Base-by-base conservation (phyloP, 176 grass and related monocot genomes). In the Juncus effusus region DNA sequence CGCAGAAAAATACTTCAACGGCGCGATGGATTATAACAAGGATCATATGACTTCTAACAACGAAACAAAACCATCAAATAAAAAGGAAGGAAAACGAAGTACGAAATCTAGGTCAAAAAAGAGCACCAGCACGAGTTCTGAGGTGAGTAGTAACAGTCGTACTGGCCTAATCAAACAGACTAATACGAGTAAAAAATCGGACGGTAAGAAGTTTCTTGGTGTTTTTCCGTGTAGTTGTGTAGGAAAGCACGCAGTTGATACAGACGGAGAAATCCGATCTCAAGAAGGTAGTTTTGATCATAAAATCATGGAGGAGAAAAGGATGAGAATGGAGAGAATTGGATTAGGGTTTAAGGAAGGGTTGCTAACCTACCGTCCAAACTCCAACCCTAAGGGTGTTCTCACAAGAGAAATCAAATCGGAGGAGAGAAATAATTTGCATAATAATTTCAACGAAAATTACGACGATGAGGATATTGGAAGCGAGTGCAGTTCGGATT, bases 401-500 rank as follows among this genome's bases (percentile, higher is more conserved):
- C 38, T 83, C 50, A 77, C 62, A 44, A 61, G 76, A 41, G 62
- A 74, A 44, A 0, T 63, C 42, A 57, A 16, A 56, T 13, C 47
- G 7, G 38, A 36, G 9, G 69, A 75, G 59, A 75, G 50, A 60
- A 39, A 42, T 16, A 39, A 55, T 39, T 3, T 3, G 14, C 0
- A 47, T 47, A 28, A 38, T 13, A 56, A 38, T 6, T 40, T 64
- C 8, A 63, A 65, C 3, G 42, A 38, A 12, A 56, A 38, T 4
- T 39, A 70, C 7, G 67, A 61, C 3, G 42, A 78, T 1, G 71
- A 74, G 5, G 82, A 56, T 38, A 60, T 51, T n/a, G 65, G 83
- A n/a, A 99, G 94, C 60, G 85, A 99, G 56, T 82, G 85, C 69
- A 99, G 94, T 59, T 99, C 94, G 6, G 88, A 99, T 74, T 69